Evolutionary conservation across 805 yeast species (phyloP).

Genomic region (Grigorovia jiainica): DNA sequence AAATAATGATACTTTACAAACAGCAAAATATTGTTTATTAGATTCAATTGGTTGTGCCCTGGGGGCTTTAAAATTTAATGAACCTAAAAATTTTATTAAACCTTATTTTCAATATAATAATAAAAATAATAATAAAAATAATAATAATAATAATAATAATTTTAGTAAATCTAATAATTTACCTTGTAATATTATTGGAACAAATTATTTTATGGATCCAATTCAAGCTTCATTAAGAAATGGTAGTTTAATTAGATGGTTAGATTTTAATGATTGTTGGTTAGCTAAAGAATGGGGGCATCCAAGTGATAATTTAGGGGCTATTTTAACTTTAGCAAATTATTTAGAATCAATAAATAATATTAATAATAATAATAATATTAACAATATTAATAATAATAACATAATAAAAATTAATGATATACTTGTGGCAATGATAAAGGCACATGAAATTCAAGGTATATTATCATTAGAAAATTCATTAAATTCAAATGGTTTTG

Average conservation of each 20-base stretch:
- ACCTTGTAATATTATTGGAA: slow-evolving; percentile 48
- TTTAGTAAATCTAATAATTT: no score
- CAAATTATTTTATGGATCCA: slow-evolving; percentile 42
- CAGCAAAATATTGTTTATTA: slow-evolving; percentile 46
- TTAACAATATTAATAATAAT: slow-evolving; percentile 35
- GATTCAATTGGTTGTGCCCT: slow-evolving; percentile 55
- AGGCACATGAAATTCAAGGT: slow-evolving; percentile 59
- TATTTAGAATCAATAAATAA: no score
- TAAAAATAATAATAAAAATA: slow-evolving; percentile 28
- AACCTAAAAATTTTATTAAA: slow-evolving; percentile 39
- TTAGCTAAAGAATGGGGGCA: slow-evolving; percentile 66
- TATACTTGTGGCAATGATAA: slow-evolving; percentile 47
- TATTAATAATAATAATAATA: no score
- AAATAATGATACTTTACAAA: slow-evolving; percentile 40
- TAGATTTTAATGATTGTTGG: slow-evolving; percentile 58
- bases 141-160: background rate
- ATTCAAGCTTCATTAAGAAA: slow-evolving; percentile 49
- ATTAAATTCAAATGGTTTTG: slow-evolving; percentile 49
- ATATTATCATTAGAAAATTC: slow-evolving; percentile 50
- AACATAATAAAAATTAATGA: slow-evolving; percentile 39
- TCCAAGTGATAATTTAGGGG: slow-evolving; percentile 53
- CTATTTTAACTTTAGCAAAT: slow-evolving; percentile 50
- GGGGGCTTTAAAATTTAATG: slow-evolving; percentile 45
- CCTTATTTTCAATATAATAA: slow-evolving; percentile 39
- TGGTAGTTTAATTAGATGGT: slow-evolving; percentile 50